Percentiles rank a stretch among this genome's conserved stretches.
Evolutionary conservation across 768 basidiomycete species (phyloP).

Genomic region (Termitomyces sp.): DNA sequence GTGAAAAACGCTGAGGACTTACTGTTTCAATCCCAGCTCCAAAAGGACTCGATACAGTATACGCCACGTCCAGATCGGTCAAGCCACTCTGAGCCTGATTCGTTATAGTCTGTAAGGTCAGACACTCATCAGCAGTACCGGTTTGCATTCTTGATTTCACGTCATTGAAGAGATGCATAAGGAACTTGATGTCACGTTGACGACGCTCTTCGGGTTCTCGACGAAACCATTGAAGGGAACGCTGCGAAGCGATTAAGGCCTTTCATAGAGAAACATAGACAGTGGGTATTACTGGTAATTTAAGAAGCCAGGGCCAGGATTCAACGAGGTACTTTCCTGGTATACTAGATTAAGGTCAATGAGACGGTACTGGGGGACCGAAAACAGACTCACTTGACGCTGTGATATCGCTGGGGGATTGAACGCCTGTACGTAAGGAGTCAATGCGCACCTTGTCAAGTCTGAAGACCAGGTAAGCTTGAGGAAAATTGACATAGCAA

Average conservation of each 20-base stretch:
- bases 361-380: background rate
- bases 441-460: background rate
- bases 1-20: background rate
- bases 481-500: background rate
- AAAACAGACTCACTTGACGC: background rate
- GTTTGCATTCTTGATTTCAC: conserved; percentile 37
- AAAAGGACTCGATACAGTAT: conserved; percentile 41
- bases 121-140: conserved; percentile 35
- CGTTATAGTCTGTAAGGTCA: conserved; percentile 33
- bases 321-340: conserved; percentile 49
- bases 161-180: conserved; percentile 36
- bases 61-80: conserved; percentile 40
- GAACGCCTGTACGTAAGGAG: background rate
- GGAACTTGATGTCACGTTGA: conserved; percentile 34
- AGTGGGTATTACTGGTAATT: conserved; percentile 32
- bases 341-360: conserved; percentile 26
- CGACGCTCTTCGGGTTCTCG: conserved; percentile 34
- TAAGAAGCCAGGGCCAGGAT: conserved; percentile 43
- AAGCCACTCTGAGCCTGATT: conserved; percentile 34
- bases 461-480: background rate
- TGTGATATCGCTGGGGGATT: background rate
- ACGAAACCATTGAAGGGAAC: conserved; percentile 40
- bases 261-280: background rate
- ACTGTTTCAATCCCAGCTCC: conserved; percentile 40
- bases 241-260: conserved; percentile 15